Evolutionary conservation across 495 filamentous ascomycete species (phyloP).

Genomic region (Rostrohypoxylon terebratum): DNA sequence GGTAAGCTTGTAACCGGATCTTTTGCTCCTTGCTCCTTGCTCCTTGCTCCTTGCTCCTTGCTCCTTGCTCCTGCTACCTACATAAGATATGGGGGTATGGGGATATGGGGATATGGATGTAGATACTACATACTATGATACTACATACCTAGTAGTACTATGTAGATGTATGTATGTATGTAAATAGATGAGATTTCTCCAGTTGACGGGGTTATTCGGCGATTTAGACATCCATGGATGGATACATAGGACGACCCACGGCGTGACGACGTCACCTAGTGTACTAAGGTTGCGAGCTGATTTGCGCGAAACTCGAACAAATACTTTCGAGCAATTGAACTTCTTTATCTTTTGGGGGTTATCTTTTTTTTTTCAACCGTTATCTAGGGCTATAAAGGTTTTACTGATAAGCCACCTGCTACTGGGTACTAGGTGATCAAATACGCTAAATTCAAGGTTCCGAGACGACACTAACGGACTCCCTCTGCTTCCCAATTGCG

Average conservation of each 20-base stretch:
- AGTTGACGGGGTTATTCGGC: conserved; percentile 20
- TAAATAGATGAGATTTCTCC: conserved; percentile 10
- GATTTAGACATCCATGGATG: too few species aligned
- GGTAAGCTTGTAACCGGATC: conserved; percentile 29
- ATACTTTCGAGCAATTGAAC: conserved; percentile 38
- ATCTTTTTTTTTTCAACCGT: conserved; percentile 29
- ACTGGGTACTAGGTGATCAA: background rate
- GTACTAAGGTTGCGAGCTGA: conserved; percentile 18
- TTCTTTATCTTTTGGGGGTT: conserved; percentile 25
- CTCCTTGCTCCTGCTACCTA: background rate
- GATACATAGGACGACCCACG: conserved; percentile 14
- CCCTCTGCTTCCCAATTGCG: background rate
- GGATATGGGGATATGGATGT: too few species aligned
- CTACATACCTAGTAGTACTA: background rate
- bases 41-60: background rate
- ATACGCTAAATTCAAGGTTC: conserved; percentile 2
- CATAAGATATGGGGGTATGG: too few species aligned
- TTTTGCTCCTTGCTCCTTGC: conserved; percentile 10
- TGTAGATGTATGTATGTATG: background rate
- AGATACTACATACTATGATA: too few species aligned
- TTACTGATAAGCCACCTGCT: conserved; percentile 20
- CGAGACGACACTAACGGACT: conserved; percentile 12
- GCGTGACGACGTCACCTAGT: conserved; percentile 45
- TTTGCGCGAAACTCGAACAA: conserved; percentile 23
- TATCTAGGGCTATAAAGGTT: background rate